Conservation (phyloP, 345 rosid species). For the Aquilaria yunnanensis region DNA sequence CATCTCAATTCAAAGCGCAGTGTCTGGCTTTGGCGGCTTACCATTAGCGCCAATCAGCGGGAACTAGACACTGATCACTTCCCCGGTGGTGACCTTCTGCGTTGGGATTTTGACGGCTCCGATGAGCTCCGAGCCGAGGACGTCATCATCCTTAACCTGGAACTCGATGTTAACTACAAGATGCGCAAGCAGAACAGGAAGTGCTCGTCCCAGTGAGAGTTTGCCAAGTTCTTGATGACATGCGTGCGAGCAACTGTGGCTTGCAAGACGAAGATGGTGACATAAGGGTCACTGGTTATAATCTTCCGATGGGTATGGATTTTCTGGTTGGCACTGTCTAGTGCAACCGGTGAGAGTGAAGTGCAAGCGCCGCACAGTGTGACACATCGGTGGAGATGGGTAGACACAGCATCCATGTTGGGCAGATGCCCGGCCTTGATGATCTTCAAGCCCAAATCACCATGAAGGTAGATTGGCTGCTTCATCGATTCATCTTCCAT, state of each 20-base stretch:
- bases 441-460: conserved; percentile 62
- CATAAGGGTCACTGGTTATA: conserved; percentile 82
- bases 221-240: conserved; percentile 55
- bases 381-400: conserved; percentile 37
- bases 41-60: conserved; percentile 34
- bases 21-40: conserved; percentile 42
- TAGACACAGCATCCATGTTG: conserved; percentile 62
- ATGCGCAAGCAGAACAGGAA: conserved; percentile 70
- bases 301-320: conserved; percentile 22
- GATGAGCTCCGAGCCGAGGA: conserved; percentile 69
- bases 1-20: conserved; percentile 46
- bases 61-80: conserved; percentile 45
- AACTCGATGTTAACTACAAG: conserved; percentile 57
- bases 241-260: conserved; percentile 73
- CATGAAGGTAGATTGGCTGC: conserved; percentile 44
- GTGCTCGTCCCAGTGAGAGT: conserved; percentile 66
- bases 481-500: conserved; percentile 24
- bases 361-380: conserved; percentile 31
- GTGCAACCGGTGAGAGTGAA: conserved; percentile 2
- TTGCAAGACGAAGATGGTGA: conserved; percentile 76
- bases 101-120: conserved; percentile 54
- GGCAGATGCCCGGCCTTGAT: conserved; percentile 55
- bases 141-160: conserved; percentile 75
- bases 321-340: conserved; percentile 10
- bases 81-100: conserved; percentile 27